phyloP scores from a whole-genome alignment of 192 early-diverging fungal species.

The Coemansia sp. region DNA sequence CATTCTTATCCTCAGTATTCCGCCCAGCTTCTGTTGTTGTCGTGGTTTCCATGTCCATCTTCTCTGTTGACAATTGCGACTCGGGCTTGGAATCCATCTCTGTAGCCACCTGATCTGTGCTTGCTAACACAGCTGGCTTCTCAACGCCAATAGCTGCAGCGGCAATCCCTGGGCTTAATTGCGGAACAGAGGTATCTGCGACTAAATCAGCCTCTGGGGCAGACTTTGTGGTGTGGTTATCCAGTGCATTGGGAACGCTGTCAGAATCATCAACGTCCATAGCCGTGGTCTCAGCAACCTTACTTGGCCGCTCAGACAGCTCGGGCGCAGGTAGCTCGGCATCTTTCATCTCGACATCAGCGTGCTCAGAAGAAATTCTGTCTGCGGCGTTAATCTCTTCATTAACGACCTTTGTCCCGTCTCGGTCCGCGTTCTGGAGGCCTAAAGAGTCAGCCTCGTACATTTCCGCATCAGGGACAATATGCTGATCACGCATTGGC shows the following conservation, averaged over 20 bases:
- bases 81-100: background rate
- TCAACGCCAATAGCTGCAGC: background rate
- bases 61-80: background rate
- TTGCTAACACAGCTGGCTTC: background rate
- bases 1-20: background rate
- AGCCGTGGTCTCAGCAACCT: background rate
- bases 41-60: background rate
- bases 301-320: background rate
- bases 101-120: background rate
- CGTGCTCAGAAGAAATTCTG: background rate
- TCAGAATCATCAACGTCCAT: constrained; percentile 31
- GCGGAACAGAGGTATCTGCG: background rate
- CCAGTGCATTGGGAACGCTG: background rate
- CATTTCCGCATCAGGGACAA: constrained; percentile 54
- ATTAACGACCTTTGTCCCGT: constrained; percentile 47
- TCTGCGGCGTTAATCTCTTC: constrained; percentile 33
- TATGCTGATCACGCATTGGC: constrained; percentile 41
- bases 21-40: background rate
- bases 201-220: background rate
- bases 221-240: background rate
- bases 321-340: background rate
- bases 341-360: constrained; percentile 36
- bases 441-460: constrained; percentile 55
- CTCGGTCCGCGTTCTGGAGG: constrained; percentile 21
- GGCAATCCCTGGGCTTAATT: background rate